Conservation (phyloP, 2,329 filamentous ascomycete genomes). For the Lomentospora prolificans region DNA sequence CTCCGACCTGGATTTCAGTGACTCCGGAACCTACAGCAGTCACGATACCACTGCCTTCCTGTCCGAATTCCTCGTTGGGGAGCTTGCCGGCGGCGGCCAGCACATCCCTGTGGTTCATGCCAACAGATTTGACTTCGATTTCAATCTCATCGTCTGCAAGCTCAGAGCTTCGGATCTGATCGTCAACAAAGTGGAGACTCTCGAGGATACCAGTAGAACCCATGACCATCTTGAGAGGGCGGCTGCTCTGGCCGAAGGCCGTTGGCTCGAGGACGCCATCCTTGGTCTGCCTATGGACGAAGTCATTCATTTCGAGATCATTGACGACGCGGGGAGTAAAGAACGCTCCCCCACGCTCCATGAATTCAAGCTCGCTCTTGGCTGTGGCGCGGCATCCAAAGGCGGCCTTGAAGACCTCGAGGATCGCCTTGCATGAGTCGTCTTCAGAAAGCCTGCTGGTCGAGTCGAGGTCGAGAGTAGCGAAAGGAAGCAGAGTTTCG, state of each 20-base stretch:
- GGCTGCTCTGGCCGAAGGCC: slow-evolving; percentile 27
- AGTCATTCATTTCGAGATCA: slow-evolving; percentile 29
- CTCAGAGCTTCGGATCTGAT: slow-evolving; percentile 17
- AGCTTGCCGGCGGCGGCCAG: slow-evolving; percentile 31
- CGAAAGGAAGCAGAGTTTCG: slow-evolving; percentile 32
- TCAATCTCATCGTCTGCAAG: slow-evolving; percentile 28
- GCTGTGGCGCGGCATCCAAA: slow-evolving; percentile 22
- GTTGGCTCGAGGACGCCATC: slow-evolving; percentile 25
- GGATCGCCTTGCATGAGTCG: slow-evolving; percentile 22
- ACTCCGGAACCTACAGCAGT: slow-evolving; percentile 18
- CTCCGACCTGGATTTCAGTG: slow-evolving; percentile 46
- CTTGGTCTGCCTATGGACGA: slow-evolving; percentile 32
- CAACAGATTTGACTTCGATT: slow-evolving; percentile 31
- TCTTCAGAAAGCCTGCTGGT: slow-evolving; percentile 10
- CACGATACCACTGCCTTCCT: slow-evolving; percentile 30
- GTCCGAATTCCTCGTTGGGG: slow-evolving; percentile 22
- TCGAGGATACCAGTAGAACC: slow-evolving; percentile 27
- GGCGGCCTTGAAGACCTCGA: slow-evolving; percentile 24
- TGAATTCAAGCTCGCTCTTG: slow-evolving; percentile 32
- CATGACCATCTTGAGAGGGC: slow-evolving; percentile 26
- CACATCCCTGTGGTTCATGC: slow-evolving; percentile 37
- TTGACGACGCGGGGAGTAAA: slow-evolving; percentile 29
- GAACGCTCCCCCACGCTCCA: slow-evolving; percentile 26
- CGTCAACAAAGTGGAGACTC: slow-evolving; percentile 28
- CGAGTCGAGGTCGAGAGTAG: slow-evolving; percentile 33